Evolutionary conservation across 371 early-diverging fungal species (phyloP), one percentile per base, ranked within the genome.

Genomic region (Nematocida parisii): DNA sequence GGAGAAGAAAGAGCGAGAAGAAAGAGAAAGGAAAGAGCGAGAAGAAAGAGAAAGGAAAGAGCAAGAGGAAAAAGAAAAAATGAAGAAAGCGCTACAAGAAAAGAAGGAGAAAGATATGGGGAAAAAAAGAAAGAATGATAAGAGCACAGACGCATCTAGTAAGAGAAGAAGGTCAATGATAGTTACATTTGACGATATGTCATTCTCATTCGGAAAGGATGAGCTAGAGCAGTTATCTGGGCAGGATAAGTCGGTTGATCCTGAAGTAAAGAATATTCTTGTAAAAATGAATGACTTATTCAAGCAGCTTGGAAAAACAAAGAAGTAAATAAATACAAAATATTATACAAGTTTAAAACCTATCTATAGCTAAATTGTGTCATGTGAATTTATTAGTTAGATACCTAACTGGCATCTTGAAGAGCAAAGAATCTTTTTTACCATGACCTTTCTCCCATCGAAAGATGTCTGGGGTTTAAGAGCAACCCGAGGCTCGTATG

Each of bases 111-210:
- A 22, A 33, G 22, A 45, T n/a, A 46, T 9, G 18, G 27, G 68
- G 3, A 73, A 47, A 66, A 70, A 42, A 70, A 72, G 22, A 47
- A 61, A 61, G 24, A 61, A 33, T 1, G 61, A 33, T 24, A 61
- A 24, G 13, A 24, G n/a, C 24, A 4, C 18, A 18, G n/a, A 70
- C 1, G 71, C 15, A 11, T 67, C 70, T 27, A 18, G 18, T 50
- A 72, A 72, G 40, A 75, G 75, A 77, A 77, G 71, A 70, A 68
- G 61, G 54, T 77, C 80, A 57, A 77, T 77, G 80, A 45, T 77
- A 20, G 80, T 77, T 5, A 50, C 81, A 9, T 55, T 77, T 13
- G 80, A 77, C 42, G 80, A 77, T 56, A 77, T 77, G 71, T 77
- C 80, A 15, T 77, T 77, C 60, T 77, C 68, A 20, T 77, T 77